A percentile compares a stretch with the other conserved stretches of the same genome.
phyloP scores from a whole-genome alignment of 2,329 filamentous ascomycete genomes.

The Diaporthe sp. region DNA sequence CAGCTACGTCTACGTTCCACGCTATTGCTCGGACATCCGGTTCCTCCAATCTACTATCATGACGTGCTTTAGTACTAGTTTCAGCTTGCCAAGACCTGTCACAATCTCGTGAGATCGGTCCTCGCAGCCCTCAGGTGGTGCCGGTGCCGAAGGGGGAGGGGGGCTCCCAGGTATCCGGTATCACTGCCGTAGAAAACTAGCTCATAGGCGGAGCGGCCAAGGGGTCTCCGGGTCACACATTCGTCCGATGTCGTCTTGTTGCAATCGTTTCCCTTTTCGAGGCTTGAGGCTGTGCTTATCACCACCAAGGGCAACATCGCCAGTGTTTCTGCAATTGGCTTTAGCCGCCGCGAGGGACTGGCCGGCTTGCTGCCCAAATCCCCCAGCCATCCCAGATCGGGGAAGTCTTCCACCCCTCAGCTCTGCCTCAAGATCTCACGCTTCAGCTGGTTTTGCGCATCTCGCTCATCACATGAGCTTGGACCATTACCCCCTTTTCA shows the following conservation, averaged over 20 bases:
- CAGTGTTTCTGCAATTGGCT: constrained; percentile 18
- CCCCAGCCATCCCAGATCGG: constrained; percentile 9
- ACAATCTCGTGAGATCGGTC: constrained; percentile 16
- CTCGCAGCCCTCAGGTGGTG: not conserved
- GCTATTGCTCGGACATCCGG: constrained; percentile 22
- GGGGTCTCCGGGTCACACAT: constrained; percentile 26
- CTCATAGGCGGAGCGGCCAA: constrained; percentile 22
- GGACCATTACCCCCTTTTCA: constrained; percentile 12
- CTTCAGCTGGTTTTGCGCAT: not conserved
- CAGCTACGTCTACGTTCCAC: not conserved
- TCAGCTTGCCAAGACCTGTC: constrained; percentile 31
- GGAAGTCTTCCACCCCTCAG: constrained; percentile 9
- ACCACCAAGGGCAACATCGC: constrained; percentile 13
- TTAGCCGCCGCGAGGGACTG: not conserved
- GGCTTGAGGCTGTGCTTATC: constrained; percentile 22
- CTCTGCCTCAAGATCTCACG: constrained; percentile 1
- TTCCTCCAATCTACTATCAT: constrained; percentile 20
- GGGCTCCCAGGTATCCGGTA: not conserved
- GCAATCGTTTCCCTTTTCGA: constrained; percentile 6
- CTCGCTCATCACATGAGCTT: constrained; percentile 13
- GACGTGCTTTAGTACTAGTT: constrained; percentile 19
- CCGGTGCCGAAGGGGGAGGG: not conserved
- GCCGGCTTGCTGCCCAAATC: constrained; percentile 9
- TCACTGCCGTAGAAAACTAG: constrained; percentile 15
- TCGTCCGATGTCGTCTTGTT: constrained; percentile 6